Base-by-base conservation (phyloP, 129 eudicot genomes). In the Artemisia tridentata region DNA sequence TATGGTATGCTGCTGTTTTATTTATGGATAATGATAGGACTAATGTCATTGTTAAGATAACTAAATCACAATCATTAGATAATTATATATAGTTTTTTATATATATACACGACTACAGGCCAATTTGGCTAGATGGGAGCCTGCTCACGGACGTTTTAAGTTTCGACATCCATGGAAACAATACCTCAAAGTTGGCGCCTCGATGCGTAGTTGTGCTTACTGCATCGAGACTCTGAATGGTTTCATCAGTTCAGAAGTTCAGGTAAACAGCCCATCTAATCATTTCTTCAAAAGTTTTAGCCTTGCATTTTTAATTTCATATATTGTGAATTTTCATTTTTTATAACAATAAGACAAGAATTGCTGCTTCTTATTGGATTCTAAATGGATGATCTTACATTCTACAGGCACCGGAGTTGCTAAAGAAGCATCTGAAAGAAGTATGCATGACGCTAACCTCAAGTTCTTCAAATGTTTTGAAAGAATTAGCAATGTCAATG, bases 61-160 rank as follows among this genome's bases (percentile, higher is more conserved):
- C 17, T 50, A 50, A 50, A 11, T 7, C 17, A 50, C 55, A 50
- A 13, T 12, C 1, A 34, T 34, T 34, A 34, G 1, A 0, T 34
- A 34, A 1, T 5, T 34, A 34, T 7, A 15, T 55, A 5, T 15
- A 62, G 10, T 3, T 13, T 43, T 18, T 34, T 15, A 6, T 9
- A 31, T 9, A 31, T 2, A 46, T 57, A 61, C 18, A 20, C 53
- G 51, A n/a, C n/a, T n/a, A 43, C 84, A 92, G 98, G 96, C 91
- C 16, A 92, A 83, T 73, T 83, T 86, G 45, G 98, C 98, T 14
- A 70, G 86, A 77, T 92, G 98, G 98, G 98, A 88, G 75, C 98
- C 98, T 15, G 83, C 95, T 6, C 96, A 92, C 15, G 98, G 98
- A 11, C 54, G 67, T 58, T 88, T 89, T 85, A 83, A 63, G 72